Base-by-base conservation (phyloP, 768 basidiomycete genomes). In the Suillus weaverae region DNA sequence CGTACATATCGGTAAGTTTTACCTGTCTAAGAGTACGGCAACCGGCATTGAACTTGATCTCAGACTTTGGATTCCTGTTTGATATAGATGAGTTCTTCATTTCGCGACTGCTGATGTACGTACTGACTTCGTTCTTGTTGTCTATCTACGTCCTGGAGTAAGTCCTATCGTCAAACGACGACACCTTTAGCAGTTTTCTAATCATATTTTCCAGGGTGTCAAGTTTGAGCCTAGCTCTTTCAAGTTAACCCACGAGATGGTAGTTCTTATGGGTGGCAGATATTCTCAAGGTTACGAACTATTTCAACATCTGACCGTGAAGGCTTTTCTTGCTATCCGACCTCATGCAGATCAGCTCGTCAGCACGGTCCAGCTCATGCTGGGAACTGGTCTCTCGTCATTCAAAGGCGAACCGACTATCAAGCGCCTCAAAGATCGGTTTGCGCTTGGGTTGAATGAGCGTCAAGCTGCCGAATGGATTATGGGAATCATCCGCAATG, bases 231-330 rank as follows among this genome's bases (percentile, higher is more conserved):
- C 97, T 0, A 91, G 83, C 74, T 97, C 95, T 13, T 99, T 99
- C 88, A 99, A 99, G 79, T 85, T 99, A 57, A 97, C 94, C 66
- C 96, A 98, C 74, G 97, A 99, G 76, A 99, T 99, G 97, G 92
- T 99, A 20, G 84, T 92, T 16, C 80, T 99, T 38, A 99, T 99
- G 97, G 97, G 97, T 57, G 97, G 97, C 11, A 85, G 92, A 68
- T 85, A 91, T 72, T 96, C 94, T 1, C 92, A 96, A 77, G 97
- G 97, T 22, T 99, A 97, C 77, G 89, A 91, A 63, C 84, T 95
- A 44, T 99, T 99, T 82, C 90, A 92, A 71, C 92, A 93, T 72
- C 86, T 99, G 41, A 94, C 93, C 4, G 88, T 99, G 69, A 97
- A 98, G 77, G 96, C 94, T 1, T 99, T 99, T 85, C 86, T 99